These are phyloP conservation scores for Crithidia thermophila DNA, from an alignment of 208 protist species.

Conservation along the genomic window DNA sequence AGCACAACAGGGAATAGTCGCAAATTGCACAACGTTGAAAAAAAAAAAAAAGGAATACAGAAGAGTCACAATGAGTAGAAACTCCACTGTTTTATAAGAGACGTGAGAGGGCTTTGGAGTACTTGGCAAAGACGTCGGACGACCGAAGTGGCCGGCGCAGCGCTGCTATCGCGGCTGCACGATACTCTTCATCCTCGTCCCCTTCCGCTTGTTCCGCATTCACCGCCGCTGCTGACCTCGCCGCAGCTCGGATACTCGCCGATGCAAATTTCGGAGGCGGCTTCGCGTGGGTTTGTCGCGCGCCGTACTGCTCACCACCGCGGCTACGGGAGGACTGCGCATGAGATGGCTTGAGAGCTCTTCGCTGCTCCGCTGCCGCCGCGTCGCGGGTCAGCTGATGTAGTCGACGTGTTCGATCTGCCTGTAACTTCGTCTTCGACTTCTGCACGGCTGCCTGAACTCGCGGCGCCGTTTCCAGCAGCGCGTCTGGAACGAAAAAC, in stretches of 20 bases:
- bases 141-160: conserved; percentile 21
- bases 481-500: conserved; percentile 43
- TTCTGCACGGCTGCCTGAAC: conserved; percentile 40
- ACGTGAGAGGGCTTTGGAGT: conserved; percentile 31
- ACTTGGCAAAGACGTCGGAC: conserved; percentile 36
- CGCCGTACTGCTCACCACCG: too few relatives aligned
- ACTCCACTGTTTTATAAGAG: conserved; percentile 18
- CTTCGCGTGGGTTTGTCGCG: too few relatives aligned
- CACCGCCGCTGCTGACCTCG: neutral
- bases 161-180: neutral
- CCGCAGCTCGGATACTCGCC: too few relatives aligned
- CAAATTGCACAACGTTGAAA: too few relatives aligned
- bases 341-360: too few relatives aligned
- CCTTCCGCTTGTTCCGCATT: neutral
- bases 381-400: neutral
- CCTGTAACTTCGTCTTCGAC: conserved; percentile 24
- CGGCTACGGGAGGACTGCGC: too few relatives aligned
- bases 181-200: neutral
- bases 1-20: too few relatives aligned
- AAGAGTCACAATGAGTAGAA: conserved; percentile 1
- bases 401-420: neutral
- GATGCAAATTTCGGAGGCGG: too few relatives aligned
- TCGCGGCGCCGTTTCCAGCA: conserved; percentile 40
- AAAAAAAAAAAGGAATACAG: conserved; percentile 15
- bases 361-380: neutral